Evolutionary conservation across 2,329 filamentous ascomycete genomes (phyloP), one percentile per base, ranked within the genome.

Genomic region (Chaetomiaceae sp.): DNA sequence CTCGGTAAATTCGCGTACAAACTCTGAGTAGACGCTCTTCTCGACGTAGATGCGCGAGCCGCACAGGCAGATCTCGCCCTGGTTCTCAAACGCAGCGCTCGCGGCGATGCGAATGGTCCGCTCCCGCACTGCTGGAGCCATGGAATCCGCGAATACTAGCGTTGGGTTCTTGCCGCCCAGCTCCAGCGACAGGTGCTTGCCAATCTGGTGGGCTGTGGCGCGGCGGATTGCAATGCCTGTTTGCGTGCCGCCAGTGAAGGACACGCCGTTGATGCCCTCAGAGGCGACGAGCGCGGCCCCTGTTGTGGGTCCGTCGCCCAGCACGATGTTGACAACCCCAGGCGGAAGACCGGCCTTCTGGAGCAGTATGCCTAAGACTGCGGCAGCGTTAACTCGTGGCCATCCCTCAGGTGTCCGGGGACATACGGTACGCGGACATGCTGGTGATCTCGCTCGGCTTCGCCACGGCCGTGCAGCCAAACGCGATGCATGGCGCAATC

Each of bases 1-100:
- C 12, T 49, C 33, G 1, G 50, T 50, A 15, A 61, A 60, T 1
- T 51, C 45, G 1, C 38, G 19, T 1, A 62, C 53, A 22, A 64
- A 64, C 0, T 53, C 68, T 17, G 76, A 73, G 45, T 73, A 69
- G 15, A 70, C 64, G 19, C 57, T 58, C 37, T 68, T 68, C 46
- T 78, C 73, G 15, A 79, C 74, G 17, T 77, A 66, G 26, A 79
- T 68, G 22, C 74, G 67, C 3, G 71, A 74, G 2, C 62, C 62
- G 36, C 61, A 63, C 3, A 64, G 57, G 38, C 62, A 65, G 15
- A 65, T 62, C 56, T 65, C 61, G 36, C 63, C 62, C 39, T 64
- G 60, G 40, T 65, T 65, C 36, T 64, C 60, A 37, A 65, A 65
- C 0, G 59, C 57, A 0, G 58, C 60, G 30, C 45, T 55, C 12